Evolutionary conservation across 176 grass and related monocot species (phyloP).

Genomic region (Bromus sterilis): DNA sequence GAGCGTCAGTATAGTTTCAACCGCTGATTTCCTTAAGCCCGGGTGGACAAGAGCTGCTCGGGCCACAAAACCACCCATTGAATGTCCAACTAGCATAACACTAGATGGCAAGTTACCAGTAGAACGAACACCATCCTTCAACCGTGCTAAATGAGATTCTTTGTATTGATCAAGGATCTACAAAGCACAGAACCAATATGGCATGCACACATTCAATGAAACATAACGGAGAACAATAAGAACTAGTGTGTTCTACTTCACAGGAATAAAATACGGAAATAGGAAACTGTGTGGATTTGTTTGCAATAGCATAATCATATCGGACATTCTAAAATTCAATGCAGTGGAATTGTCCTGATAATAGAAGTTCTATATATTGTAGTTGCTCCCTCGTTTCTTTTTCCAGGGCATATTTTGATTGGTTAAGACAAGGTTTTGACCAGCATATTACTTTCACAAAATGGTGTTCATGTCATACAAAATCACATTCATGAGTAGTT

Average conservation of each 20-base stretch:
- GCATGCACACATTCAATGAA: neutral
- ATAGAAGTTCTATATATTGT: neutral
- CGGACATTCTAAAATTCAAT: neutral
- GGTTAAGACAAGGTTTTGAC: neutral
- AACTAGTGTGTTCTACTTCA: neutral
- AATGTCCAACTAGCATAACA: conserved; percentile 95
- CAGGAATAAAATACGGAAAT: neutral
- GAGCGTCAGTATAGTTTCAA: conserved; percentile 93
- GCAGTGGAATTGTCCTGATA: neutral
- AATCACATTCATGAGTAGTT: neutral
- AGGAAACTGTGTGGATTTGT: neutral
- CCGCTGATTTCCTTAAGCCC: conserved; percentile 56
- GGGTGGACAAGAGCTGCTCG: conserved; percentile 86
- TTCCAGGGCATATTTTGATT: neutral
- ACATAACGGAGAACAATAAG: neutral
- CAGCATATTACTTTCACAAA: neutral
- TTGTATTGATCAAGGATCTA: conserved; percentile 94
- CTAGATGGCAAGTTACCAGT: conserved; percentile 55
- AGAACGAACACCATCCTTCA: conserved; percentile 54
- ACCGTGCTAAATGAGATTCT: conserved; percentile 57
- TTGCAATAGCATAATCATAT: neutral
- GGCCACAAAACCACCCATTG: conserved; percentile 99
- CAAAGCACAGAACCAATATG: conserved; percentile 18
- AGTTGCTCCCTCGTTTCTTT: neutral
- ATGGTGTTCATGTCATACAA: neutral